phyloP scores from a whole-genome alignment of 176 grass and related monocot species.

The Oryza rufipogon region DNA sequence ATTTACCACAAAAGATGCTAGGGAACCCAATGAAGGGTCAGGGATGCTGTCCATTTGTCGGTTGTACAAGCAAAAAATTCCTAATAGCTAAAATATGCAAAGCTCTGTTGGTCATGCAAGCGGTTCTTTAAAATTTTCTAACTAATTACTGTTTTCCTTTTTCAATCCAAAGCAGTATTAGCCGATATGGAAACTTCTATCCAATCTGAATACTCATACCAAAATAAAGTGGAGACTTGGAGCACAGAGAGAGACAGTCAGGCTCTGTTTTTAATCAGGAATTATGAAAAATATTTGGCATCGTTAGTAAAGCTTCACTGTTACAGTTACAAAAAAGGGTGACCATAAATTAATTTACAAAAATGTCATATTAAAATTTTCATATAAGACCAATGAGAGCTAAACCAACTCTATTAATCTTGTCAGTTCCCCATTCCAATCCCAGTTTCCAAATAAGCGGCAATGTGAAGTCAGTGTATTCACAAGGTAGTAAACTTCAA shows the following conservation, averaged over 20 bases:
- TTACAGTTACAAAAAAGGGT: not conserved
- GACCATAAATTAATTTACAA: not conserved
- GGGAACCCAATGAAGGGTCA: not conserved
- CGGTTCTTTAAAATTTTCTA: not conserved
- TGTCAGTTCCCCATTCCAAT: not conserved
- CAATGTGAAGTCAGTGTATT: conserved; percentile 8
- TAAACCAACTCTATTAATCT: not conserved
- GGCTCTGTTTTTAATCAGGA: conserved; percentile 2
- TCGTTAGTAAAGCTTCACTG: not conserved
- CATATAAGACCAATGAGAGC: not conserved
- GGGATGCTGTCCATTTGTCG: not conserved
- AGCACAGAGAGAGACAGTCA: not conserved
- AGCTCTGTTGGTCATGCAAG: not conserved
- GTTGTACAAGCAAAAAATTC: conserved; percentile 25
- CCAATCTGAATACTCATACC: not conserved
- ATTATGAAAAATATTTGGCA: not conserved
- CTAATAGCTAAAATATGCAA: conserved; percentile 11
- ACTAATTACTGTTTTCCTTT: conserved; percentile 1
- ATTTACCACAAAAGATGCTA: not conserved
- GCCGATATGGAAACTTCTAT: not conserved
- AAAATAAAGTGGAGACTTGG: not conserved
- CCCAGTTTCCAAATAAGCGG: not conserved
- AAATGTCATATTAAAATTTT: not conserved
- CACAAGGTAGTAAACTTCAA: not conserved
- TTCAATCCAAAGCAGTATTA: conserved; percentile 10